Evolutionary conservation across 2,329 filamentous ascomycete species (phyloP).

Genomic region (Fusarium torreyae): DNA sequence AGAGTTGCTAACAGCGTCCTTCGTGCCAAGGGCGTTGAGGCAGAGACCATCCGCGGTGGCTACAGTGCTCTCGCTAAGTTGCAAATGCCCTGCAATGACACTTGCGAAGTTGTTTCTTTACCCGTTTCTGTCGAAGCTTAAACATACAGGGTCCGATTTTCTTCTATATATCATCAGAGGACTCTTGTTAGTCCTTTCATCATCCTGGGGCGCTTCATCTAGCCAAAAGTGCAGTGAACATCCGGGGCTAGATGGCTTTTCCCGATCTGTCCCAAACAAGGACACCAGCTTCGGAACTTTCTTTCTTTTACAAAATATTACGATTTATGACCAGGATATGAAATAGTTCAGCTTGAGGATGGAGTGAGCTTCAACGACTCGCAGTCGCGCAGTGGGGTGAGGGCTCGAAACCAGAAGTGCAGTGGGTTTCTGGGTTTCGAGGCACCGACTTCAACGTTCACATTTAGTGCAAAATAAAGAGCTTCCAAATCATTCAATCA

Average conservation of each 20-base stretch:
- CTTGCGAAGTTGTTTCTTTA: slow-evolving; percentile 43
- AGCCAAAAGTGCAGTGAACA: slow-evolving; percentile 48
- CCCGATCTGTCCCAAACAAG: not conserved
- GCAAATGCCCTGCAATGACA: slow-evolving; percentile 48
- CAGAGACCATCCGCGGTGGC: slow-evolving; percentile 64
- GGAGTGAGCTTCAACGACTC: slow-evolving; percentile 42
- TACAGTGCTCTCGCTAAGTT: slow-evolving; percentile 47
- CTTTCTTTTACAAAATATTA: slow-evolving; percentile 8
- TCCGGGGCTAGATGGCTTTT: slow-evolving; percentile 24
- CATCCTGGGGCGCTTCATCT: not conserved
- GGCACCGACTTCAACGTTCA: slow-evolving; percentile 24
- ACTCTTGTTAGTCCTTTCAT: not conserved
- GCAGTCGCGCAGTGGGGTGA: slow-evolving; percentile 1
- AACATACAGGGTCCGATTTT: not conserved
- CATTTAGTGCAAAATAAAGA: slow-evolving; percentile 4
- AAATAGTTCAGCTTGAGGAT: slow-evolving; percentile 23
- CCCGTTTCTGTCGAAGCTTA: slow-evolving; percentile 48
- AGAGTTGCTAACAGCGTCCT: slow-evolving; percentile 69
- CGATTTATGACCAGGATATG: slow-evolving; percentile 23
- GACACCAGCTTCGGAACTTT: slow-evolving; percentile 5
- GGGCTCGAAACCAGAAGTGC: slow-evolving; percentile 39
- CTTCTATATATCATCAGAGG: not conserved
- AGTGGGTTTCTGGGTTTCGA: slow-evolving; percentile 47
- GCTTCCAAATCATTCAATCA: not conserved
- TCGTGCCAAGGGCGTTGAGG: slow-evolving; percentile 64